A percentile compares a stretch with the other conserved stretches of the same genome.
Conservation (phyloP, 2,329 filamentous ascomycete genomes). For the Zymoseptoria passerinii region DNA sequence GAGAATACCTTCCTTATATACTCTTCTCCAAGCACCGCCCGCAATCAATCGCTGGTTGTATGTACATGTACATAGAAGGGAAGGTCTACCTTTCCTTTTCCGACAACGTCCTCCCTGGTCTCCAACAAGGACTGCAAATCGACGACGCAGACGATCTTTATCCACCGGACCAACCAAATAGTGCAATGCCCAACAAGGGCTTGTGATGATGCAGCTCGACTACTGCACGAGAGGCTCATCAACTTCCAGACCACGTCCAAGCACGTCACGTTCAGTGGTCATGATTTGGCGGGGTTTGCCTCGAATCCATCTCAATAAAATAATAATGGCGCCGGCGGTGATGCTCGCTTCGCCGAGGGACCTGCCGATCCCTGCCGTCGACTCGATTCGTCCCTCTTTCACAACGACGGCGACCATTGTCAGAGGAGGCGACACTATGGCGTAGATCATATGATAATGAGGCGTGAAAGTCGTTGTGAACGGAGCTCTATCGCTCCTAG, state of each 20-base stretch:
- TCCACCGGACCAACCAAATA: background rate
- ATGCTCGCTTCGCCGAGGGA: background rate
- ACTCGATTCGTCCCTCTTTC: background rate
- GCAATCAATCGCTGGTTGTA: too few species aligned
- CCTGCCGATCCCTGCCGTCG: background rate
- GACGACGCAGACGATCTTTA: background rate
- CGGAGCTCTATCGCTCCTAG: background rate
- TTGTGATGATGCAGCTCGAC: background rate
- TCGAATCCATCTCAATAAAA: background rate
- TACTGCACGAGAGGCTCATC: background rate
- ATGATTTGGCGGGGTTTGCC: background rate
- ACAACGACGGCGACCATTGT: too few species aligned
- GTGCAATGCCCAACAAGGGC: background rate
- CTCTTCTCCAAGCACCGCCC: too few species aligned
- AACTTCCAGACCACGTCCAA: background rate
- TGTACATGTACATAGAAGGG: too few species aligned
- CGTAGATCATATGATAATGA: background rate
- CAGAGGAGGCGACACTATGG: background rate
- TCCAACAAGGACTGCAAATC: too few species aligned
- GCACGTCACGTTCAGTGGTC: background rate
- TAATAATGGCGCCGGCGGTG: background rate
- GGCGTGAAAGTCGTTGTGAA: background rate
- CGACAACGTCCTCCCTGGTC: too few species aligned
- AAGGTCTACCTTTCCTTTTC: too few species aligned
- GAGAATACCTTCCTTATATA: too few species aligned